A percentile compares a stretch with the other conserved stretches of the same genome.
Evolutionary conservation across 805 yeast genomes (phyloP).

Genomic region (Lipomyces yamanashiensis): DNA sequence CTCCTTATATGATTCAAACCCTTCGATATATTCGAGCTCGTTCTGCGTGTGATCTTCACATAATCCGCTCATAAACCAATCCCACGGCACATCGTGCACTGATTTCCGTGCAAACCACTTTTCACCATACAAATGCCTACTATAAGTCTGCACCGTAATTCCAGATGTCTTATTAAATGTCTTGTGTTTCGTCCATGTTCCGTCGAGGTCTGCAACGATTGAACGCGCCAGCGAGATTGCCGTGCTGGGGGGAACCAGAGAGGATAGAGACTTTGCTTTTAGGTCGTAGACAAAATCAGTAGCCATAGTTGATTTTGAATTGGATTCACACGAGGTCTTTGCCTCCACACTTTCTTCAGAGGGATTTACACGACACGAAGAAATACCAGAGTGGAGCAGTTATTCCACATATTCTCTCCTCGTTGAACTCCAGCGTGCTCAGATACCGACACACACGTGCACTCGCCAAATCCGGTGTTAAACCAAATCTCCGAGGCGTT

Average conservation of each 20-base stretch:
- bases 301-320: conserved; percentile 2
- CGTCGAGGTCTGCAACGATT: conserved; percentile 25
- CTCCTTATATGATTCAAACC: conserved; percentile 40
- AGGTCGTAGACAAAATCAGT: conserved; percentile 26
- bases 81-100: conserved; percentile 43
- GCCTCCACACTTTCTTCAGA: neutral
- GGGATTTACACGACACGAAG: too few species aligned
- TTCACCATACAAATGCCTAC: conserved; percentile 33
- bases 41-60: conserved; percentile 47
- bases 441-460: neutral
- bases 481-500: conserved; percentile 2
- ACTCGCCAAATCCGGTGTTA: conserved; percentile 3
- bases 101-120: conserved; percentile 49
- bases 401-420: too few species aligned
- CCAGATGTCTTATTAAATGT: neutral
- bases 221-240: conserved; percentile 31
- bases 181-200: conserved; percentile 15
- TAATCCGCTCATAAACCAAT: conserved; percentile 41
- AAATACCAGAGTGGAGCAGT: neutral
- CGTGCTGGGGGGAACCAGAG: conserved; percentile 21
- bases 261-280: conserved; percentile 9
- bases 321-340: too few species aligned
- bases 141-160: conserved; percentile 23
- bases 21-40: conserved; percentile 47
- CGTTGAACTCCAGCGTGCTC: too few species aligned